Base-by-base conservation (phyloP, 306 rosid genomes). In the Chamaecrista fasciculata region DNA sequence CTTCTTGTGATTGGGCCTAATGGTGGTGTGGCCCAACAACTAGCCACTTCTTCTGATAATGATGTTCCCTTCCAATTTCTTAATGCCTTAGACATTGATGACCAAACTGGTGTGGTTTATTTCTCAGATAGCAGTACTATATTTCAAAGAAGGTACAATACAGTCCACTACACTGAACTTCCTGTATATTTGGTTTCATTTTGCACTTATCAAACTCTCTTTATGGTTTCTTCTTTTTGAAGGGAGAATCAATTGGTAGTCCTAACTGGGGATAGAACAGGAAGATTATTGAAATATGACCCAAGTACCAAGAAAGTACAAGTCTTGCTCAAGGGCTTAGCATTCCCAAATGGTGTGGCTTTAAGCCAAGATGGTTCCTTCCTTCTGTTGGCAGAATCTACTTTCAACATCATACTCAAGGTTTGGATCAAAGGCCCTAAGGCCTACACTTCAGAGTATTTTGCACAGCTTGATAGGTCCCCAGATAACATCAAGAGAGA, bases 291-390 rank as follows among this genome's bases (percentile, higher is more conserved):
- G 44, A 77, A 74, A 46, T 89, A 82, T 46, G 86, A 86, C 21
- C 85, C 85, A 0, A 37, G 7, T 0, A 84, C 80, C 20, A 65
- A 81, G 55, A 23, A 64, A 26, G 86, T 80, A 14, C 71, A 78
- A 0, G 85, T 89, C 2, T 46, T 86, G 60, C 66, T 77, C 24
- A 40, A 52, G 2, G 83, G 72, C 23, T 67, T 89, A 20, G 86
- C 82, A 29, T 82, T 86, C 61, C 80, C 96, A 0, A 83, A 89
- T 20, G 92, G 96, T 2, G 83, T 89, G 48, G 96, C 90, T 16
- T 76, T 84, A n/a, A 89, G 83, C 77, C 50, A 71, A 14, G 84
- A 86, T 76, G 73, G 10, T 0, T 80, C 90, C 0, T 86, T 84
- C 59, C 72, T 89, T 39, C 61, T 86, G 5, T 19, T 86, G 4